Evolutionary conservation across 257 asterid genomes (phyloP).

Genomic region (Solanum medicagineum): DNA sequence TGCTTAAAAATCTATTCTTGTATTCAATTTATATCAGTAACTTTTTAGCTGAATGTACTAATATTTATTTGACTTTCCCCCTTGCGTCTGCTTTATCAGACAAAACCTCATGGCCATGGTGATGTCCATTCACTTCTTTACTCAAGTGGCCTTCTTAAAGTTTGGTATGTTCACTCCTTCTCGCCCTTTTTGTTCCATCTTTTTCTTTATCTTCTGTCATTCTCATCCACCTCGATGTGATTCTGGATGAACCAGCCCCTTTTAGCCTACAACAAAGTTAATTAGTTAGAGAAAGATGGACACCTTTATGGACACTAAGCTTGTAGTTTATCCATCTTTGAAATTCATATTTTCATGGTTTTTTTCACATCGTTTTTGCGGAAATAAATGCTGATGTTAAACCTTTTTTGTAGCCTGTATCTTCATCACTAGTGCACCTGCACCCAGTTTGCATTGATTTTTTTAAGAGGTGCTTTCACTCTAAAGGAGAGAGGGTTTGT

Average conservation of each 20-base stretch:
- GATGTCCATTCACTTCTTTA: constrained; percentile 95
- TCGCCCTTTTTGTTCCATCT: background rate
- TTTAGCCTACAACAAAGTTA: background rate
- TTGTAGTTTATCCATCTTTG: background rate
- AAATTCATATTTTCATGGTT: background rate
- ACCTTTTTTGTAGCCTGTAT: background rate
- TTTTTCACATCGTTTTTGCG: background rate
- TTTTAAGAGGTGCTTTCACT: background rate
- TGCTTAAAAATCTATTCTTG: background rate
- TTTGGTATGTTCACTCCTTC: constrained; percentile 42
- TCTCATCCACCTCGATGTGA: background rate
- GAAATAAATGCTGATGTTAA: background rate
- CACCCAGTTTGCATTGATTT: background rate
- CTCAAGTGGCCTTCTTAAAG: constrained; percentile 80
- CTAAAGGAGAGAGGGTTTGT: background rate
- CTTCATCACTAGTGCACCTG: background rate
- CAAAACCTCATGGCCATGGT: constrained; percentile 99
- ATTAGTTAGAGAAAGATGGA: background rate
- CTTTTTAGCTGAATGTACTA: background rate
- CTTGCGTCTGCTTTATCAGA: constrained; percentile 27
- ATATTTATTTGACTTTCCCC: background rate
- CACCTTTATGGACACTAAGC: background rate
- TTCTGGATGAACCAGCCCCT: background rate
- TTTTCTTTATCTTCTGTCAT: background rate
- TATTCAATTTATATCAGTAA: background rate